Evolutionary conservation across 441 rosid species (phyloP).

Genomic region (Arabidopsis lyrata): DNA sequence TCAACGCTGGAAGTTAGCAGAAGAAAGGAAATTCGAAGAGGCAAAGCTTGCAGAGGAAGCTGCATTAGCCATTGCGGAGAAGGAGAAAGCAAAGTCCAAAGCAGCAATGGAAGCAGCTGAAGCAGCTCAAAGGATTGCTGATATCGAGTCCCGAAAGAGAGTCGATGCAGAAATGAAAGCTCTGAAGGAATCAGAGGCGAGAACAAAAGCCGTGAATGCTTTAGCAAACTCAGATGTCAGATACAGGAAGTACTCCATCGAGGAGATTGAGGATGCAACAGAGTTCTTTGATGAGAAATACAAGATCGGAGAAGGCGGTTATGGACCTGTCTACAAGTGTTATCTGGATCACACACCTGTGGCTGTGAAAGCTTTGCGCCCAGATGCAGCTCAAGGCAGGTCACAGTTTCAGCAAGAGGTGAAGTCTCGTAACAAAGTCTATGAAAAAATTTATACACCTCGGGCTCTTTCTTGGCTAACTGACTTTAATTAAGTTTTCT

Average conservation of each 20-base stretch:
- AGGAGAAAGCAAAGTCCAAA: constrained; percentile 82
- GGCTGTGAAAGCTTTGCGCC: constrained; percentile 83
- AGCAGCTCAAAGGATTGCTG: constrained; percentile 87
- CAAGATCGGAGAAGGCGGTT: constrained; percentile 95
- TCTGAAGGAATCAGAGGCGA: constrained; percentile 74
- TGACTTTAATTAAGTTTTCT: constrained; percentile 5
- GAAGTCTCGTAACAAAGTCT: constrained; percentile 31
- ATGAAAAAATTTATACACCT: neutral
- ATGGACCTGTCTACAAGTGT: constrained; percentile 89
- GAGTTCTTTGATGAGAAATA: constrained; percentile 62
- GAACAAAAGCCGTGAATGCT: constrained; percentile 68
- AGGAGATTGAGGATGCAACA: constrained; percentile 86
- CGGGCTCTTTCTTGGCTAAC: constrained; percentile 6
- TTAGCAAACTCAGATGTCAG: constrained; percentile 60
- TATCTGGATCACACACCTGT: constrained; percentile 80
- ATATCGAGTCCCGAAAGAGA: constrained; percentile 78
- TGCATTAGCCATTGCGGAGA: constrained; percentile 78
- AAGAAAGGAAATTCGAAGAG: constrained; percentile 77
- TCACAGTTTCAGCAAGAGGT: constrained; percentile 97
- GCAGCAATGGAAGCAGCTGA: constrained; percentile 92
- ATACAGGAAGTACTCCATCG: constrained; percentile 85
- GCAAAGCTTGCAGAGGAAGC: constrained; percentile 84
- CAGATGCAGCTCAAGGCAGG: constrained; percentile 91
- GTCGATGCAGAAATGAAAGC: constrained; percentile 79
- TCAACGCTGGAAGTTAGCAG: constrained; percentile 82